Base-by-base conservation (phyloP, 2,329 filamentous ascomycete genomes). In the Aureobasidium musti region DNA sequence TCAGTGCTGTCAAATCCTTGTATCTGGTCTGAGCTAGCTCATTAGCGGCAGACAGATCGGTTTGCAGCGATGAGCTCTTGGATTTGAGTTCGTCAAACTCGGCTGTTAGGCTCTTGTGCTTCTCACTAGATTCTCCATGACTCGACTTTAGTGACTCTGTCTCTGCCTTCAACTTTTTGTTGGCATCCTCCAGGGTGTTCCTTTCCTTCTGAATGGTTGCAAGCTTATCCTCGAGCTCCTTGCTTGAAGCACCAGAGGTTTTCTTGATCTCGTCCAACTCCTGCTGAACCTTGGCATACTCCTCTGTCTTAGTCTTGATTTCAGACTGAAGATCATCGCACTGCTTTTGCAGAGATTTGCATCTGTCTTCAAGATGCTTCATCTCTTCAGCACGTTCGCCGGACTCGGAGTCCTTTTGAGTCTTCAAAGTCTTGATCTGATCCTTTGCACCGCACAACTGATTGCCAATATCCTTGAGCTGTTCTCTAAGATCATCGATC, bases 361-460 rank as follows among this genome's bases (percentile, higher is more conserved):
- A 73, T 30, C 67, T 67, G 41, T 69, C 67, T 47, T 68, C 67
- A 7, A 76, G 66, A 39, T 72, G 67, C 69, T 71, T 74, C 35
- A 73, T 61, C 54, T 73, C 72, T 35, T 71, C 71, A 10, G 69
- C 71, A 41, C 74, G 50, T 49, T 74, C 66, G 71, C 74, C 63
- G 72, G 66, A 67, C 6, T 72, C 73, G 3, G 72, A 72, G 23
- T 73, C 68, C 52, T 69, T 95, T 75, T 94, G 90, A 0, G 82
- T 82, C 69, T 87, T 83, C 0, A 96, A 83, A 54, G 84, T 81
- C 78, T 96, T 88, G 66, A 88, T 79, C 75, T 85, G 88, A 71
- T 95, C 88, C 77, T 92, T 94, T 17, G 90, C 89, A 71, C 91
- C 88, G 13, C 96, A 91, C 72, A 94, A 89, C 68, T 96, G 91